Evolutionary conservation across 2,329 filamentous ascomycete genomes (phyloP).

Genomic region (Colletotrichum simmondsii): DNA sequence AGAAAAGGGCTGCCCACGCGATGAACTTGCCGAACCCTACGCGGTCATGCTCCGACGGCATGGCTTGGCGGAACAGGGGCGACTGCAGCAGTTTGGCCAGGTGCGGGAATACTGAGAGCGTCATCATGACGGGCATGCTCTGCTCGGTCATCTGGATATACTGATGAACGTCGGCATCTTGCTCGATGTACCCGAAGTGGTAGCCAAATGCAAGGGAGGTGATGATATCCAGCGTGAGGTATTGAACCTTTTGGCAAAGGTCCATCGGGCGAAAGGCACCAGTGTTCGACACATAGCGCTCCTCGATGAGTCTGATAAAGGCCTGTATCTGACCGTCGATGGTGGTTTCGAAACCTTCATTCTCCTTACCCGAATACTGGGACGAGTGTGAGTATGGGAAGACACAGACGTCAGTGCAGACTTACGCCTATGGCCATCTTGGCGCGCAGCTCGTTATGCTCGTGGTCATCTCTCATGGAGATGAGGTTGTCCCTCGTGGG

Average conservation of each 20-base stretch:
- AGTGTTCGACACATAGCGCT: conserved; percentile 53
- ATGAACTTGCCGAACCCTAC: conserved; percentile 52
- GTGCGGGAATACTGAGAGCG: conserved; percentile 54
- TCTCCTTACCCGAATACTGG: conserved; percentile 66
- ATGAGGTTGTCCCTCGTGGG: conserved; percentile 46
- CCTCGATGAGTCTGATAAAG: conserved; percentile 58
- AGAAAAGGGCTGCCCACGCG: conserved; percentile 34
- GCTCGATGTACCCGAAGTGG: conserved; percentile 59
- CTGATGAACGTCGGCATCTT: conserved; percentile 58
- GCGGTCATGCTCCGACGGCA: conserved; percentile 53
- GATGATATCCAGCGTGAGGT: conserved; percentile 67
- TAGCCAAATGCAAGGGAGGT: conserved; percentile 63
- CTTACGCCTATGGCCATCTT: conserved; percentile 59
- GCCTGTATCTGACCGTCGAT: conserved; percentile 59
- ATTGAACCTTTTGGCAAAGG: conserved; percentile 59
- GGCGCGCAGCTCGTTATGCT: conserved; percentile 54
- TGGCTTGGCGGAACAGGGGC: conserved; percentile 49
- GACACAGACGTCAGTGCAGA: background rate
- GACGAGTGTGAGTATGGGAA: background rate
- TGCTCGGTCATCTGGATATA: conserved; percentile 57
- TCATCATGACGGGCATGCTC: conserved; percentile 55
- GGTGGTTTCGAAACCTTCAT: conserved; percentile 57
- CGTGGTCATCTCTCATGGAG: conserved; percentile 46
- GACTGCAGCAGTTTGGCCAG: conserved; percentile 54
- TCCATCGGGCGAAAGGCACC: conserved; percentile 55